A percentile compares a stretch with the other conserved stretches of the same genome.
These are phyloP conservation scores for Malassezia obtusa DNA, from an alignment of 1,284 basidiomycete species.

Conservation along the genomic window DNA sequence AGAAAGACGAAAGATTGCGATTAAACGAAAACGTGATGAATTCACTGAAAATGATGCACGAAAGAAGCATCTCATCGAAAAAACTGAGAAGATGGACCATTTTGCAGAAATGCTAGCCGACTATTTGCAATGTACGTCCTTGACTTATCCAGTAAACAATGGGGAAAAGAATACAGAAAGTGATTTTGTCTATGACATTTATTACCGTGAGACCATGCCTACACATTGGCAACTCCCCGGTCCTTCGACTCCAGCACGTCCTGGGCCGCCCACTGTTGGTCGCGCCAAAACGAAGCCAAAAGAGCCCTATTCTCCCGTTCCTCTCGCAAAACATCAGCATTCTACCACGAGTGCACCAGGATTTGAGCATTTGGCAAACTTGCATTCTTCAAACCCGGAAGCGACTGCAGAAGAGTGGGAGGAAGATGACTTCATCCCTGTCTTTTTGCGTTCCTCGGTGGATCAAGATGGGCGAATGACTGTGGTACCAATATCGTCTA, in stretches of 20 bases:
- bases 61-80: background rate
- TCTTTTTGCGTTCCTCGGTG: conserved; percentile 7
- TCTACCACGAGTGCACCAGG: conserved; percentile 9
- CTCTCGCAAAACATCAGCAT: conserved; percentile 16
- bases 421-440: conserved; percentile 8
- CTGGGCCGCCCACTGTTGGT: conserved; percentile 18
- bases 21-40: conserved; percentile 12
- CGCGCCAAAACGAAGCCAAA: conserved; percentile 9
- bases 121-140: conserved; percentile 11
- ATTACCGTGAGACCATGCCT: conserved; percentile 33
- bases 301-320: conserved; percentile 10
- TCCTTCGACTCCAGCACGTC: background rate
- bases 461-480: conserved; percentile 4
- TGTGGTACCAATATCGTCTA: conserved; percentile 1
- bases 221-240: conserved; percentile 16
- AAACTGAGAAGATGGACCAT: conserved; percentile 2
- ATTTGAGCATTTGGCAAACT: conserved; percentile 13
- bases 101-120: conserved; percentile 10
- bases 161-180: background rate
- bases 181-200: conserved; percentile 44
- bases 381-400: background rate
- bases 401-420: conserved; percentile 7
- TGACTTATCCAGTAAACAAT: background rate
- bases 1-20: background rate
- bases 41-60: background rate